Evolutionary conservation across 2,329 filamentous ascomycete genomes (phyloP), one percentile per base, ranked within the genome.

Genomic region (Claviceps cyperi): DNA sequence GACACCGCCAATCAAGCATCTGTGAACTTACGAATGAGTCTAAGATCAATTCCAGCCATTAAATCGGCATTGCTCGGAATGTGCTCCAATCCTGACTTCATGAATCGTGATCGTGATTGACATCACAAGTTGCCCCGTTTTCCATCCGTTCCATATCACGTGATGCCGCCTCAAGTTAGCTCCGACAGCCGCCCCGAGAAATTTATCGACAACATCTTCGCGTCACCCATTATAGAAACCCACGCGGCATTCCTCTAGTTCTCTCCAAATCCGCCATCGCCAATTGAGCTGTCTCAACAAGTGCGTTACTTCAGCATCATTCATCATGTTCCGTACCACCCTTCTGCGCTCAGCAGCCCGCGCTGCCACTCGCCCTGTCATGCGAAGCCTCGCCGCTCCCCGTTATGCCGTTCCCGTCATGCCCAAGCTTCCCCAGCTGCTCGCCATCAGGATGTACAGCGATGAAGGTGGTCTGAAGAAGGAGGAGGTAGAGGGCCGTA

Each of bases 401-500:
- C 62, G 78, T 67, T 74, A 75, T 62, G 71, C 73, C 54, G 74
- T 77, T 57, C 78, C 83, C 52, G 8, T 32, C 2, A 21, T 50
- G 44, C 45, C 47, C 38, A 39, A 32, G 32, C 36, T 50, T 14
- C 66, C 66, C 64, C 73, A 76, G 62, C 78, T 82, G 71, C 76
- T 83, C 66, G 77, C 80, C 59, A 76, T 86, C 64, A 78, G 92
- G 71, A 85, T 81, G 75, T 98, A 98, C 75, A 88, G 90, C 59
- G 86, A 91, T 49, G 82, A 78, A 53, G 80, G 83, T 56, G 82
- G 83, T 58, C 79, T 97, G 57, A 76, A 80, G 62, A 84, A 89
- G 76, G 75, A 82, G 51, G 88, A 95, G 74, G 86, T 95, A 52
- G 84, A 94, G 74, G 87, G 86, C 54, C 81, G 91, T 66, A 96